Conservation (phyloP, 2,329 filamentous ascomycete genomes). For the Hypoxylon sp. region DNA sequence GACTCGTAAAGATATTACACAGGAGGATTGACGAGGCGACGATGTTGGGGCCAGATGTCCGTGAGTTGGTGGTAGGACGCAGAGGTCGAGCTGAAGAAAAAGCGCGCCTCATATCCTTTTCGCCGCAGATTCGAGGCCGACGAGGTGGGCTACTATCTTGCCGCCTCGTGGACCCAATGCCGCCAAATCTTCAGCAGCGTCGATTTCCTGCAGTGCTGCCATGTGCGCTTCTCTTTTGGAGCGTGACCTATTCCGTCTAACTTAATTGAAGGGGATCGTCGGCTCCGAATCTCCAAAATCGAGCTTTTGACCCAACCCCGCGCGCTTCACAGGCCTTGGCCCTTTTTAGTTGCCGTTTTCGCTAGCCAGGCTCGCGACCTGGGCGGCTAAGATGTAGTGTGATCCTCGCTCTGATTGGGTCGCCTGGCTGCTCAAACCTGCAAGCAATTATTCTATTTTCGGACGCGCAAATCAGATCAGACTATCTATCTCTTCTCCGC, state of each 20-base stretch:
- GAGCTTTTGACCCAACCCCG: conserved; percentile 38
- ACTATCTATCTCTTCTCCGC: conserved; percentile 17
- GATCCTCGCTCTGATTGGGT: conserved; percentile 50
- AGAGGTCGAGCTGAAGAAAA: conserved; percentile 14
- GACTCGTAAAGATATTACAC: not conserved
- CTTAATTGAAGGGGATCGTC: conserved; percentile 13
- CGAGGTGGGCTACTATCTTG: conserved; percentile 12
- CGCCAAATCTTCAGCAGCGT: conserved; percentile 10
- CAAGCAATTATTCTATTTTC: conserved; percentile 49
- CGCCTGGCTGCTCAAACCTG: conserved; percentile 37
- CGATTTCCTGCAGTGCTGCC: conserved; percentile 15
- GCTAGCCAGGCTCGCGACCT: conserved; percentile 37
- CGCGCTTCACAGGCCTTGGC: conserved; percentile 40
- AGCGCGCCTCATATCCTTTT: not conserved
- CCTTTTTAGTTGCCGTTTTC: conserved; percentile 35
- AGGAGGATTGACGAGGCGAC: conserved; percentile 8
- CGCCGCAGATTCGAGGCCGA: conserved; percentile 2
- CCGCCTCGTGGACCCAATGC: conserved; percentile 20
- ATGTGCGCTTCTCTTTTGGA: conserved; percentile 23
- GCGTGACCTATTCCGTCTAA: not conserved
- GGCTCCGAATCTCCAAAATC: conserved; percentile 33
- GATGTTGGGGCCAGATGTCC: not conserved
- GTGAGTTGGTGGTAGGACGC: not conserved
- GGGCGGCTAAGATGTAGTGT: conserved; percentile 50
- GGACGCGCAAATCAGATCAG: conserved; percentile 48